Evolutionary conservation across 192 early-diverging fungal genomes (phyloP).

Genomic region (Coemansia javaensis): DNA sequence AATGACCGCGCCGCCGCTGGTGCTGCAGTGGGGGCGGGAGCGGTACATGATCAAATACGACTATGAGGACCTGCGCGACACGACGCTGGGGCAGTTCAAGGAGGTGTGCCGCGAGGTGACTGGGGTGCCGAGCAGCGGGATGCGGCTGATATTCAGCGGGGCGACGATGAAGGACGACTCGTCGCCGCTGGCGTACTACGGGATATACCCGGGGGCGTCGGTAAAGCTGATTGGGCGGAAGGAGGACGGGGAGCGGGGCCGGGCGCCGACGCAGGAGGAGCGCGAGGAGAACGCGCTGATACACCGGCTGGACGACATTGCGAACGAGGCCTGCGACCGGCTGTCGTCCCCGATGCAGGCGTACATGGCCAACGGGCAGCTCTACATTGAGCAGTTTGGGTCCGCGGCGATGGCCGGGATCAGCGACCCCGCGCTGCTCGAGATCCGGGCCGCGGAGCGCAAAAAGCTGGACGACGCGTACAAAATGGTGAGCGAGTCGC

Average conservation of each 20-base stretch:
- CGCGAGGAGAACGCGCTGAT: conserved; percentile 44
- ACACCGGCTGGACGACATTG: conserved; percentile 47
- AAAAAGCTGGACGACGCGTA: conserved; percentile 68
- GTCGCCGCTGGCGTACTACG: conserved; percentile 63
- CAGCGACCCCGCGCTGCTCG: conserved; percentile 28
- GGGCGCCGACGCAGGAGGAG: conserved; percentile 34
- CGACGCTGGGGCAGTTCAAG: conserved; percentile 70
- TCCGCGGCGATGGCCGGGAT: conserved; percentile 25
- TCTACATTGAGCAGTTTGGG: conserved; percentile 44
- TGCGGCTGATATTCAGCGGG: conserved; percentile 70
- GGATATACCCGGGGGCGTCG: conserved; percentile 67
- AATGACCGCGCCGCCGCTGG: conserved; percentile 48
- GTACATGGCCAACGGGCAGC: conserved; percentile 44
- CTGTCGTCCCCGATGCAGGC: conserved; percentile 49
- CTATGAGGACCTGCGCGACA: conserved; percentile 45
- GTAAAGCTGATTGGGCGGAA: conserved; percentile 67
- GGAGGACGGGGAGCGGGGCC: conserved; percentile 31
- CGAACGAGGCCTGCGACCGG: conserved; percentile 35
- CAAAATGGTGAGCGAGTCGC: conserved; percentile 60
- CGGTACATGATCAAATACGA: conserved; percentile 48
- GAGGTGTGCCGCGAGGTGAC: conserved; percentile 68
- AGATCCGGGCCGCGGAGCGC: conserved; percentile 43
- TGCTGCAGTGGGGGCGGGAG: conserved; percentile 49
- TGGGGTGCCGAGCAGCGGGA: conserved; percentile 68
- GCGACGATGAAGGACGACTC: conserved; percentile 73